Evolutionary conservation across 495 filamentous ascomycete genomes (phyloP).

Genomic region (Trypethelium eluteriae): DNA sequence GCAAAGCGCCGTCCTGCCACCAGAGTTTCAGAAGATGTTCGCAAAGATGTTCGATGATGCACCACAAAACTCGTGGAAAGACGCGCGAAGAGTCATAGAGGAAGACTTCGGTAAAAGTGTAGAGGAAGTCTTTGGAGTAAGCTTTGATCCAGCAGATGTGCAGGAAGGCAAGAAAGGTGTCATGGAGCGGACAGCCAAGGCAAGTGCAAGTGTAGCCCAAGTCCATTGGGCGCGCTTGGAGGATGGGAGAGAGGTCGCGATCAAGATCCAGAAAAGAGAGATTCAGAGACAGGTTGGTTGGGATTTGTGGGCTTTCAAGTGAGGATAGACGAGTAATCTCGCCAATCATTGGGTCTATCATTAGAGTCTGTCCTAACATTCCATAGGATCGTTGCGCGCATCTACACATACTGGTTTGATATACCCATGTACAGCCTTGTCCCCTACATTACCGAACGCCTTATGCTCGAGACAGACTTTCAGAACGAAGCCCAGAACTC

Average conservation of each 20-base stretch:
- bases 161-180: slow-evolving; percentile 52
- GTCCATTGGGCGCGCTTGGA: slow-evolving; percentile 85
- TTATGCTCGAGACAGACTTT: slow-evolving; percentile 91
- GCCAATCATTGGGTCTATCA: not conserved
- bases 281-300: slow-evolving; percentile 80
- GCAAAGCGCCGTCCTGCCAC: slow-evolving; percentile 88
- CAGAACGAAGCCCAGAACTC: slow-evolving; percentile 83
- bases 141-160: slow-evolving; percentile 51
- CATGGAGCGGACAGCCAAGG: slow-evolving; percentile 81
- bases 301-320: slow-evolving; percentile 96
- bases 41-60: slow-evolving; percentile 95
- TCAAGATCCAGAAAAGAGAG: slow-evolving; percentile 96
- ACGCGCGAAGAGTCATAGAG: slow-evolving; percentile 76
- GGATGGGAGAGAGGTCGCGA: slow-evolving; percentile 81
- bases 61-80: slow-evolving; percentile 83
- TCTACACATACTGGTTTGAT: slow-evolving; percentile 76
- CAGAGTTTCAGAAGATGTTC: slow-evolving; percentile 94
- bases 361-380: not conserved
- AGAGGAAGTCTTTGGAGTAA: slow-evolving; percentile 85
- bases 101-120: slow-evolving; percentile 76
- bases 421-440: slow-evolving; percentile 81
- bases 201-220: slow-evolving; percentile 88
- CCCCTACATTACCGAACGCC: slow-evolving; percentile 78
- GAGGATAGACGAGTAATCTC: slow-evolving; percentile 31
- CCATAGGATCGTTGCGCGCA: slow-evolving; percentile 58